Evolutionary conservation across 1,284 basidiomycete genomes (phyloP).

Genomic region (Blastosporella zonata): DNA sequence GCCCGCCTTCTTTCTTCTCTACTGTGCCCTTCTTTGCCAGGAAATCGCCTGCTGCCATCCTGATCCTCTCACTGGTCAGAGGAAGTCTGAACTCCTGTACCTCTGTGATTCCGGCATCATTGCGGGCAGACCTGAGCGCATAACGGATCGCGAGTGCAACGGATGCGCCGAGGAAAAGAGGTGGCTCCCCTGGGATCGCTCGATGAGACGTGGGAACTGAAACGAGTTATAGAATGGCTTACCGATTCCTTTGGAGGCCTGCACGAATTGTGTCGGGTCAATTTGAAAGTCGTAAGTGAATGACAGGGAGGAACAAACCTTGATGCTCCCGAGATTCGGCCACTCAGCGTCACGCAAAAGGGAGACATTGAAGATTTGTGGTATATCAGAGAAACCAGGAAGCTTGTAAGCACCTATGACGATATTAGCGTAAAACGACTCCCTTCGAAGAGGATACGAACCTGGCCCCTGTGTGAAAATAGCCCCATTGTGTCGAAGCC

Average conservation of each 20-base stretch:
- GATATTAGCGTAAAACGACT: neutral
- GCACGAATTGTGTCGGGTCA: neutral
- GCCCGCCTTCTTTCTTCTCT: constrained; percentile 9
- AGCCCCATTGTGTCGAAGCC: constrained; percentile 18
- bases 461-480: constrained; percentile 19
- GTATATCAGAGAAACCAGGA: constrained; percentile 18
- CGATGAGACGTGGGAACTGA: neutral
- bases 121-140: constrained; percentile 15
- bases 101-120: constrained; percentile 16
- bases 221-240: neutral
- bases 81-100: constrained; percentile 16
- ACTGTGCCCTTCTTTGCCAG: constrained; percentile 14
- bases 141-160: constrained; percentile 17
- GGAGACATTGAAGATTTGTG: constrained; percentile 18
- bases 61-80: constrained; percentile 15
- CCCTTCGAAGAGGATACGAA: neutral
- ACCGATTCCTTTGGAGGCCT: constrained; percentile 18
- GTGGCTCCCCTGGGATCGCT: constrained; percentile 19
- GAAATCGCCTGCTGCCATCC: constrained; percentile 18
- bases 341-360: constrained; percentile 18
- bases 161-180: constrained; percentile 16
- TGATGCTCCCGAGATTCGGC: constrained; percentile 16
- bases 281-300: neutral
- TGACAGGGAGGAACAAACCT: constrained; percentile 4
- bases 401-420: constrained; percentile 16